These are phyloP conservation scores for Xylona heveae DNA, from an alignment of 495 filamentous ascomycete species.

Conservation along the genomic window DNA sequence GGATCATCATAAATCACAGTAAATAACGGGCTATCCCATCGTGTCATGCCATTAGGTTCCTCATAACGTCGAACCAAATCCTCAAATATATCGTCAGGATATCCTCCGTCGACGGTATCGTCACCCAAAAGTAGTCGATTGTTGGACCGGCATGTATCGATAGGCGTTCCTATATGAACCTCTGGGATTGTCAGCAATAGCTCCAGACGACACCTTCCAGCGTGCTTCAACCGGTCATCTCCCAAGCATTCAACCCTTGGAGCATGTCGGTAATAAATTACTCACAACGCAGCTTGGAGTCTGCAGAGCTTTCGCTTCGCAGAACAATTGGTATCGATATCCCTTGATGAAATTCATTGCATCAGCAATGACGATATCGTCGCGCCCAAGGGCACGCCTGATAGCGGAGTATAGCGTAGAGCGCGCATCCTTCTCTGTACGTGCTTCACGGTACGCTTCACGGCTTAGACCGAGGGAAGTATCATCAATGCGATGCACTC, in stretches of 20 bases:
- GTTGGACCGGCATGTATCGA: constrained; percentile 40
- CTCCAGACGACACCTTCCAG: not conserved
- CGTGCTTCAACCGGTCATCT: not conserved
- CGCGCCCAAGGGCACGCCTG: constrained; percentile 55
- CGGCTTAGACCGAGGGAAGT: constrained; percentile 39
- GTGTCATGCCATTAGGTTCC: constrained; percentile 82
- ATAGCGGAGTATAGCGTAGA: constrained; percentile 67
- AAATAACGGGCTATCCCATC: constrained; percentile 92
- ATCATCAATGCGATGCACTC: constrained; percentile 49
- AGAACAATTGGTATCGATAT: constrained; percentile 87
- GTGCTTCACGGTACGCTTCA: constrained; percentile 40
- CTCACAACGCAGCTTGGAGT: constrained; percentile 67
- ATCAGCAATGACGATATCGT: constrained; percentile 76
- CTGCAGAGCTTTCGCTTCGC: constrained; percentile 71
- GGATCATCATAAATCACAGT: constrained; percentile 66
- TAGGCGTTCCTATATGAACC: constrained; percentile 62
- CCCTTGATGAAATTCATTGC: constrained; percentile 96
- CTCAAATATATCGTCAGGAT: constrained; percentile 46
- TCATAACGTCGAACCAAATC: constrained; percentile 92
- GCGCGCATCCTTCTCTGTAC: constrained; percentile 78
- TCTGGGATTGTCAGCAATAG: constrained; percentile 10
- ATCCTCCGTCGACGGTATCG: constrained; percentile 12
- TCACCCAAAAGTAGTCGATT: constrained; percentile 25
- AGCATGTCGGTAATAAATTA: constrained; percentile 1
- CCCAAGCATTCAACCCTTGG: constrained; percentile 1